These are phyloP conservation scores for Kernera saxatilis DNA, from an alignment of 345 rosid species.

Conservation along the genomic window DNA sequence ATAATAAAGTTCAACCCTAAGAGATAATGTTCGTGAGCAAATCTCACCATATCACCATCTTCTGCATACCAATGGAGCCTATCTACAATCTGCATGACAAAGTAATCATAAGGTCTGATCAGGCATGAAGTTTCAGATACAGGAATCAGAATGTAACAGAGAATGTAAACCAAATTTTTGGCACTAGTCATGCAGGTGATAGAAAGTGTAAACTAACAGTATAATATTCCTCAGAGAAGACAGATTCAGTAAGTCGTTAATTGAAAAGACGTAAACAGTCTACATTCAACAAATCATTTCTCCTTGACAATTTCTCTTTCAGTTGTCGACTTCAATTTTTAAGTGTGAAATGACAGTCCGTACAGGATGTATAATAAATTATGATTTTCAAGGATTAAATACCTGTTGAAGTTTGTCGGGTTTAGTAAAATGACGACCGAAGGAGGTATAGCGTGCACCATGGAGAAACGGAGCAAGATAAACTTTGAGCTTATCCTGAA, in stretches of 20 bases:
- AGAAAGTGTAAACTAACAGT: slow-evolving; percentile 7
- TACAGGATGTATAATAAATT: slow-evolving; percentile 3
- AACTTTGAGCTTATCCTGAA: slow-evolving; percentile 72
- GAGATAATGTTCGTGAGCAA: slow-evolving; percentile 1
- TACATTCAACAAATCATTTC: neutral
- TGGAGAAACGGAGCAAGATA: slow-evolving; percentile 79
- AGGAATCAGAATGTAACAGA: neutral
- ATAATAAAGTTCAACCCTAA: neutral
- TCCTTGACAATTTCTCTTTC: neutral
- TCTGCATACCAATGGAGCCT: slow-evolving; percentile 75
- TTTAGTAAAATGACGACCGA: slow-evolving; percentile 95
- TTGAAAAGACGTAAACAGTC: neutral
- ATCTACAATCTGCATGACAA: slow-evolving; percentile 68
- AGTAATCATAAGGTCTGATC: slow-evolving; percentile 2
- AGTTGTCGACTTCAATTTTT: neutral
- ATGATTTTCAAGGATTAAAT: slow-evolving; percentile 10
- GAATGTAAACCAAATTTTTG: neutral
- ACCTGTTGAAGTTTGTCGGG: slow-evolving; percentile 81
- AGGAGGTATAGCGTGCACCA: slow-evolving; percentile 85
- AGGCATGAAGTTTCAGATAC: slow-evolving; percentile 8
- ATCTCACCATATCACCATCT: slow-evolving; percentile 80
- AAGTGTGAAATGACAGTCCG: neutral
- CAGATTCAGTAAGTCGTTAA: neutral
- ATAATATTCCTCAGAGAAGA: slow-evolving; percentile 12
- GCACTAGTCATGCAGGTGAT: slow-evolving; percentile 1